Base-by-base conservation (phyloP, 345 rosid genomes). In the Clarkia xantiana region DNA sequence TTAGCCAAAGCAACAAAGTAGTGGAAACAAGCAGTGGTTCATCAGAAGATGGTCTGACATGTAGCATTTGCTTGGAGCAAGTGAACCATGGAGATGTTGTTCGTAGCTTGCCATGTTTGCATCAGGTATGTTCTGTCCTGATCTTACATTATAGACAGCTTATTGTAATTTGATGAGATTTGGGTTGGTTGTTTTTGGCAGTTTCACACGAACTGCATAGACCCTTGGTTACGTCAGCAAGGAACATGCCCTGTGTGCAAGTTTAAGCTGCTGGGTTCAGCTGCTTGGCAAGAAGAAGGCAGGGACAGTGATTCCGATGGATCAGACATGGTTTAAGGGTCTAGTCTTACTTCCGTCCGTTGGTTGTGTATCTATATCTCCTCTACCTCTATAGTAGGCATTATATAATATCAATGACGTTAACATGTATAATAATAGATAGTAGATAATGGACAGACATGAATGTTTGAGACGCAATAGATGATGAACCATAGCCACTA, bases 31-130 rank as follows among this genome's bases (percentile, higher is more conserved):
- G 49, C 54, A 20, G 18, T 39, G 74, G 64, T 61, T 34, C 72
- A 54, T 55, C 62, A 20, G 82, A 76, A 54, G 80, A 81, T 68
- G 85, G 72, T 44, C 53, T 78, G 55, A 73, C 85, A 15, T 81
- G 90, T 69, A 71, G 78, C 40, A 73, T 78, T 49, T 78, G 85
- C 67, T 76, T 81, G 78, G 90, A 81, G 64, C 82, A 69, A 66
- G 85, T 81, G 40, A 70, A 70, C 61, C 19, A 62, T 11, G 90
- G 78, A 14, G 85, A 81, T 62, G 70, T 81, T 59, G 73, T 81
- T 41, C 78, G 90, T 14, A 76, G 90, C 69, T 63, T 81, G 60
- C 90, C 82, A 48, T 81, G 85, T 60, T 71, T 76, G 65, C 90
- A 78, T 63, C 90, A 78, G 84, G 90, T 81, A 46, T 55, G 14